These are phyloP conservation scores for Papiliotrema nemorosa DNA, from an alignment of 1,284 basidiomycete genomes.

Conservation along the genomic window DNA sequence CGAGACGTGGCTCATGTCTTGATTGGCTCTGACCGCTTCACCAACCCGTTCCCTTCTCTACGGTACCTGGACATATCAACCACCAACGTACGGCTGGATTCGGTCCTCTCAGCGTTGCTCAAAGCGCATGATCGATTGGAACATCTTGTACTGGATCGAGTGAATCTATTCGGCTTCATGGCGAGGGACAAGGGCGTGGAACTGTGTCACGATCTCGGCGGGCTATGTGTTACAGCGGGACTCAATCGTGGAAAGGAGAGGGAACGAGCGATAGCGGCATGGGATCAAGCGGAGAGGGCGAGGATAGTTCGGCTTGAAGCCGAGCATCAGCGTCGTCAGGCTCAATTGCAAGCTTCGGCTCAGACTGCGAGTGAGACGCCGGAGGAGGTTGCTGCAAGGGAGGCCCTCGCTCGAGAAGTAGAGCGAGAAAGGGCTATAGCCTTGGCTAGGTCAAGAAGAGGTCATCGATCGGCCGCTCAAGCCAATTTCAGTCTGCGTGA, in stretches of 20 bases:
- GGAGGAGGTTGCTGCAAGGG: constrained; percentile 12
- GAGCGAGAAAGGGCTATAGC: constrained; percentile 31
- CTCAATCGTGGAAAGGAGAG: constrained; percentile 44
- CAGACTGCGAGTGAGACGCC: constrained; percentile 12
- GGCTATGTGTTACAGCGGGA: constrained; percentile 37
- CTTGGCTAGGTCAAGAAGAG: constrained; percentile 34
- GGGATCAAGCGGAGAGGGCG: constrained; percentile 39
- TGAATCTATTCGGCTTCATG: constrained; percentile 49
- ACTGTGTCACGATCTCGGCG: constrained; percentile 42
- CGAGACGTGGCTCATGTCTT: constrained; percentile 45
- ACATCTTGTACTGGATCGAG: constrained; percentile 49
- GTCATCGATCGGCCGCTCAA: constrained; percentile 43
- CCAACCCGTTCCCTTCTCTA: constrained; percentile 35
- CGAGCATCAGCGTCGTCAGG: constrained; percentile 10
- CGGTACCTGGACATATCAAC: constrained; percentile 50
- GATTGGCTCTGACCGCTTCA: constrained; percentile 13
- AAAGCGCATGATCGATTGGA: constrained; percentile 35
- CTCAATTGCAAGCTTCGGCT: constrained; percentile 1
- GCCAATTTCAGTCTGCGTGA: constrained; percentile 46
- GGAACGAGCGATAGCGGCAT: constrained; percentile 41
- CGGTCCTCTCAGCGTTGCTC: constrained; percentile 37
- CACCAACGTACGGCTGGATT: constrained; percentile 48
- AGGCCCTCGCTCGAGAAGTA: constrained; percentile 21
- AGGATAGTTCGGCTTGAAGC: constrained; percentile 28
- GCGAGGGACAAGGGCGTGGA: constrained; percentile 43